phyloP scores from a whole-genome alignment of 148 eudicot genomes.

The Gaultheria prostrata region DNA sequence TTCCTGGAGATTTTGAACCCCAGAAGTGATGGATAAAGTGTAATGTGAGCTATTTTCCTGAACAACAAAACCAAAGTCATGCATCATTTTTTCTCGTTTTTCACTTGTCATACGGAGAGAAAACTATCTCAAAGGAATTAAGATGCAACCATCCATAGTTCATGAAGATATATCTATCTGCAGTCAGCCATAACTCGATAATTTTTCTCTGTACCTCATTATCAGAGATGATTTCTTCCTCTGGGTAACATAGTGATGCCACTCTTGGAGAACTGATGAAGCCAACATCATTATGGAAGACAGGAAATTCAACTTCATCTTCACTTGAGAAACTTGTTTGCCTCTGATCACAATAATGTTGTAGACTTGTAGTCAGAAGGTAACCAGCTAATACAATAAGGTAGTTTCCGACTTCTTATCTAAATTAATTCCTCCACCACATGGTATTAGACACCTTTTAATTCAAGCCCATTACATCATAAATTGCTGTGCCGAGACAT shows the following conservation, averaged over 20 bases:
- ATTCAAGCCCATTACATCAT: not conserved
- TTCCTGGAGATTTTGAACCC: constrained; percentile 26
- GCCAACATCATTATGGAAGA: constrained; percentile 33
- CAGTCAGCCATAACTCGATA: not conserved
- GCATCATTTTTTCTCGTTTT: not conserved
- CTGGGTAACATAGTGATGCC: constrained; percentile 26
- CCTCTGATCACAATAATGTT: constrained; percentile 32
- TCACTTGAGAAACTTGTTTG: constrained; percentile 42
- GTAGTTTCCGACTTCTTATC: not conserved
- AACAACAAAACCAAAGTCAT: not conserved
- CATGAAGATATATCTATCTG: not conserved
- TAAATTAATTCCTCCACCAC: not conserved
- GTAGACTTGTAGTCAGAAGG: not conserved
- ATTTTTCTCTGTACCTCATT: constrained; percentile 38
- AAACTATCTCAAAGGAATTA: not conserved
- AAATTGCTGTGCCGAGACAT: not conserved
- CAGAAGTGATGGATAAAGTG: not conserved
- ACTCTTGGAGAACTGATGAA: constrained; percentile 21
- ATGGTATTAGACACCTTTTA: not conserved
- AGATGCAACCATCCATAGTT: not conserved
- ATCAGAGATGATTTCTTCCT: constrained; percentile 39
- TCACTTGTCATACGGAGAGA: not conserved
- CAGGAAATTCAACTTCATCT: constrained; percentile 75
- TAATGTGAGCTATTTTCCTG: constrained; percentile 12
- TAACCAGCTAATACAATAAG: not conserved